phyloP scores from a whole-genome alignment of 805 yeast genomes.

The Cyberlindnera mrakii region DNA sequence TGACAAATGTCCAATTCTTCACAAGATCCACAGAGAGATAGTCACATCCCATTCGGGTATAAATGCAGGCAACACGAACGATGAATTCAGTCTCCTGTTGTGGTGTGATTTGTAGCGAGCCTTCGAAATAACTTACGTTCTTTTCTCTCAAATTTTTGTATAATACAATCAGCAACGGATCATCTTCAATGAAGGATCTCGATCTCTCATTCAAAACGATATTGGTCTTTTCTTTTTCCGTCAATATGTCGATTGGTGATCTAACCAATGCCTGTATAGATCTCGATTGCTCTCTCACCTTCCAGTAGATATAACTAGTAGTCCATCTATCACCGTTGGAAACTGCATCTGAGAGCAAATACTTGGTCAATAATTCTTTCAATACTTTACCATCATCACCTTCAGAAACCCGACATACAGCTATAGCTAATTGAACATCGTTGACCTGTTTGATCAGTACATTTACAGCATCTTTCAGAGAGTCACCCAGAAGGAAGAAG shows the following conservation, averaged over 20 bases:
- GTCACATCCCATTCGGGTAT: conserved; percentile 90
- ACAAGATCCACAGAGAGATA: conserved; percentile 58
- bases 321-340: conserved; percentile 72
- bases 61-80: conserved; percentile 56
- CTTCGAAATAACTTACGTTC: conserved; percentile 42
- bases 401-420: conserved; percentile 73
- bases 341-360: conserved; percentile 52
- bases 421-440: conserved; percentile 71
- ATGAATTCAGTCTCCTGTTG: conserved; percentile 55
- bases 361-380: conserved; percentile 39
- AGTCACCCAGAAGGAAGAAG: conserved; percentile 74
- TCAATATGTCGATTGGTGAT: conserved; percentile 38
- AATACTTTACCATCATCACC: conserved; percentile 53
- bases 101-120: conserved; percentile 37
- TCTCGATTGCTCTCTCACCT: conserved; percentile 38
- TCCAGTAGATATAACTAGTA: conserved; percentile 77
- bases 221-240: conserved; percentile 24
- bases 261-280: conserved; percentile 64
- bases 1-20: conserved; percentile 60
- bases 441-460: conserved; percentile 62
- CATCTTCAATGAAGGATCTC: conserved; percentile 55
- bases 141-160: conserved; percentile 56
- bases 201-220: conserved; percentile 23
- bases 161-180: conserved; percentile 71
- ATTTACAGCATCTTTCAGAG: conserved; percentile 70